Evolutionary conservation across 352 stramenopile genomes (phyloP).

Genomic region (Phytophthora kernoviae): DNA sequence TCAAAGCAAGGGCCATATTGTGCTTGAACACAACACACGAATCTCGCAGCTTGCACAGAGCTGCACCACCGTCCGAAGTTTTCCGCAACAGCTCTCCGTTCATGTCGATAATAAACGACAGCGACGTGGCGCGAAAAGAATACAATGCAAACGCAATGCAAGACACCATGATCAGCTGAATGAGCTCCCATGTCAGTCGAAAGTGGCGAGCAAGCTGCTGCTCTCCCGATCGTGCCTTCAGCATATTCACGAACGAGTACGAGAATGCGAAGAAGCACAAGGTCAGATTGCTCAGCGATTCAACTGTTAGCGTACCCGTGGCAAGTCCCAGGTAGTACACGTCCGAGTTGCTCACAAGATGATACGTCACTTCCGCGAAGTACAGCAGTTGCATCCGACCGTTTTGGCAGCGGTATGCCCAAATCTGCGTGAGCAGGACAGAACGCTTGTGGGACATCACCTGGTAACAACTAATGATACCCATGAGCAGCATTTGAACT

Average conservation of each 20-base stretch:
- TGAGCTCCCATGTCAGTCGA: constrained; percentile 4
- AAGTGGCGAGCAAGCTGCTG: constrained; percentile 9
- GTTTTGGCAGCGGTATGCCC: constrained; percentile 9
- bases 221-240: constrained; percentile 12
- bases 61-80: constrained; percentile 1
- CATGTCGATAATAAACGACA: constrained; percentile 10
- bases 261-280: constrained; percentile 15
- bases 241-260: constrained; percentile 15
- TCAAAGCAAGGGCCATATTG: constrained; percentile 5
- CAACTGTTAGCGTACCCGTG: constrained; percentile 9
- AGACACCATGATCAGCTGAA: not conserved
- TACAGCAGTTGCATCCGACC: constrained; percentile 9
- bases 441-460: constrained; percentile 18
- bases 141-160: constrained; percentile 1
- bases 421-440: constrained; percentile 5
- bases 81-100: constrained; percentile 14
- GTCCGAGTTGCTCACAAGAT: constrained; percentile 12
- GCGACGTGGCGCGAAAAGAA: not conserved
- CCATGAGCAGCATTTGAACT: constrained; percentile 12
- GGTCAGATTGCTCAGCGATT: constrained; percentile 8
- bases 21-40: constrained; percentile 10
- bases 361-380: constrained; percentile 11
- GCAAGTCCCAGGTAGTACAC: constrained; percentile 14
- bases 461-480: constrained; percentile 11
- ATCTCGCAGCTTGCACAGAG: constrained; percentile 11